Percentiles rank a stretch among this genome's conserved stretches.
phyloP scores from a whole-genome alignment of 2,329 filamentous ascomycete species.

The Pestalotiopsis sp. region DNA sequence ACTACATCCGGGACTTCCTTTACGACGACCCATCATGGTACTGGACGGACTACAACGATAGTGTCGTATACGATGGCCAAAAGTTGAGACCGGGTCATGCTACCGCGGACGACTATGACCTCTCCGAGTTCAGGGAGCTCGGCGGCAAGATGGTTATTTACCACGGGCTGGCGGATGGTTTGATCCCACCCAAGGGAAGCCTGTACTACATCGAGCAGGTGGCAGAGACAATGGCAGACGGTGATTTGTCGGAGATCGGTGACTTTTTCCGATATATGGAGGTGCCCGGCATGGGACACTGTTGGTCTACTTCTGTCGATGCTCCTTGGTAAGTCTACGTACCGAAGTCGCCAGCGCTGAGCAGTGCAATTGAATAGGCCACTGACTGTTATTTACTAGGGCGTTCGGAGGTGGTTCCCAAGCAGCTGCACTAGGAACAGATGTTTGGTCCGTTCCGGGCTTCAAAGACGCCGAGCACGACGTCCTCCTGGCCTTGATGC shows the following conservation, averaged over 20 bases:
- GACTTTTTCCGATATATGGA: slow-evolving; percentile 41
- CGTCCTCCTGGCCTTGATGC: slow-evolving; percentile 28
- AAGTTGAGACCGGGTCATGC: slow-evolving; percentile 13
- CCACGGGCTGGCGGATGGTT: slow-evolving; percentile 30
- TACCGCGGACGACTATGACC: slow-evolving; percentile 19
- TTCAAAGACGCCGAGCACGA: slow-evolving; percentile 29
- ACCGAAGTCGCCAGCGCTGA: background rate
- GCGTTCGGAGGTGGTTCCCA: slow-evolving; percentile 24
- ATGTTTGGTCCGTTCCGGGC: slow-evolving; percentile 27
- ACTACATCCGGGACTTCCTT: slow-evolving; percentile 14
- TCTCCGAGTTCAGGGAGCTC: slow-evolving; percentile 22
- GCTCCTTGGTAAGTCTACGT: background rate
- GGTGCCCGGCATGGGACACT: slow-evolving; percentile 48
- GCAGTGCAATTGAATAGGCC: too few species aligned
- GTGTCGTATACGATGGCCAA: slow-evolving; percentile 10
- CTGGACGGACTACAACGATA: slow-evolving; percentile 14
- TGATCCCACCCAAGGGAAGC: slow-evolving; percentile 23
- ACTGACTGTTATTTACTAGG: slow-evolving; percentile 19
- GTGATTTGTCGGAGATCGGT: slow-evolving; percentile 32
- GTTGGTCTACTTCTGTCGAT: slow-evolving; percentile 25
- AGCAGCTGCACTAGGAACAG: slow-evolving; percentile 18
- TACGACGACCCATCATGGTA: slow-evolving; percentile 15
- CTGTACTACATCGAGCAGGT: slow-evolving; percentile 20
- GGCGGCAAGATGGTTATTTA: slow-evolving; percentile 33
- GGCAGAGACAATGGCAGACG: slow-evolving; percentile 22